Base-by-base conservation (phyloP, 2,329 filamentous ascomycete genomes). In the Aspergillus intermedius region DNA sequence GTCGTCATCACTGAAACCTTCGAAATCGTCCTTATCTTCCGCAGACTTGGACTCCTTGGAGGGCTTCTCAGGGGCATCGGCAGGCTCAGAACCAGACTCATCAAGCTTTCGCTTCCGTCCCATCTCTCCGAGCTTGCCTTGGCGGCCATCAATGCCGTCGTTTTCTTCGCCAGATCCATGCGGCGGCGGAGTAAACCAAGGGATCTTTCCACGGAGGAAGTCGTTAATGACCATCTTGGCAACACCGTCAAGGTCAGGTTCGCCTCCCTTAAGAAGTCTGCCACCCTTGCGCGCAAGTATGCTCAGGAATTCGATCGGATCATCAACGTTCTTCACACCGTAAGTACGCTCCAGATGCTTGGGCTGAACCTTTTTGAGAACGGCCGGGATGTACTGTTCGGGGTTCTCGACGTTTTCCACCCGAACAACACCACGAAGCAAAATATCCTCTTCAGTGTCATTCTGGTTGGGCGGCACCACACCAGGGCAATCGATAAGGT, bases 171-270 rank as follows among this genome's bases (percentile, higher is more conserved):
- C 74, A 8, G 72, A 74, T 43, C 69, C 63, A 12, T 77, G 71
- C 2, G 91, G 89, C 8, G 90, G 84, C 7, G 89, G 83, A 0
- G 88, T 93, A 64, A 90, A 98, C 93, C 94, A 98, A 1, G 93
- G 93, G 22, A 97, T 88, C 71, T 91, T 96, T 49, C 93, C 93
- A 54, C 93, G 77, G 63, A 97, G 81, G 66, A 97, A 98, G 64
- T 98, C 93, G 61, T 95, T 97, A 51, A 98, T 74, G 1, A 98
- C 87, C 83, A 95, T 95, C 71, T 95, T 95, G 1, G 93, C 93
- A 43, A 95, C 90, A 60, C 91, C 90, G 60, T 97, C 91, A 48
- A 96, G 74, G 67, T 98, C 93, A 3, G 91, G 87, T 67, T 97
- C 93, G n/a, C 91, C 93, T 49, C 88, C 91, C 65, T 89, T 90